Base-by-base conservation (phyloP, 2,329 filamentous ascomycete genomes). In the Colletotrichum sp. region DNA sequence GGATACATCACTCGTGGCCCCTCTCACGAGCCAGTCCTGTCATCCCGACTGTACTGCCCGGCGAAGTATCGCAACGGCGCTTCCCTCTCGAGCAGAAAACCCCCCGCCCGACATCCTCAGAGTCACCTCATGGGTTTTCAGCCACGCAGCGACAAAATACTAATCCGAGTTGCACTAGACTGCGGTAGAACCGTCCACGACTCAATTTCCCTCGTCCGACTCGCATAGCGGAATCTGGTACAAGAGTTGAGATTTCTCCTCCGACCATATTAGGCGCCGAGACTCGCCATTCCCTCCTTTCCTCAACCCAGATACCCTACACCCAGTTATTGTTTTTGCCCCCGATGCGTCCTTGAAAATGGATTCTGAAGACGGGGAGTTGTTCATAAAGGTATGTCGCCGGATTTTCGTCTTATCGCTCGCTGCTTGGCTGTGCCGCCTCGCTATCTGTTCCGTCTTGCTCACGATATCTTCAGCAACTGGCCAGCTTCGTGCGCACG, bases 401-500 rank as follows among this genome's bases (percentile, higher is more conserved):
- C 26, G 26, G 16, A 34, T 24, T 4, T 52, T 32, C 28, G 15
- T 26, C 70, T 66, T 26, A 32, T 65, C 58, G 58, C 36, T 48
- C 34, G 9, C 30, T 52, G 21, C 38, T n/a, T 3, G 52, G 73
- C 36, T 18, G 21, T 36, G 56, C 32, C 24, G 58, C 58, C 34
- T 28, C 8, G 21, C 34, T 32, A 30, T 34, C 30, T 38, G 52
- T 61, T 28, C 38, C 15, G 21, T 26, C 28, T 62, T 76, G 48
- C 71, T 62, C 60, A 60, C 43, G 64, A 58, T 21, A 21, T 36
- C 26, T 52, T 66, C 84, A 98, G 96, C 97, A 98, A 90, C 91
- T 99, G 84, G 96, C 96, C 83, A 94, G 94, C 87, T 98, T 98
- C 86, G 96, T 99, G 86, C 95, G 96, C 78, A 98, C 96, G 71